Evolutionary conservation across 345 rosid species (phyloP), one percentile per base, ranked within the genome.

Genomic region (Microthlaspi erraticum): DNA sequence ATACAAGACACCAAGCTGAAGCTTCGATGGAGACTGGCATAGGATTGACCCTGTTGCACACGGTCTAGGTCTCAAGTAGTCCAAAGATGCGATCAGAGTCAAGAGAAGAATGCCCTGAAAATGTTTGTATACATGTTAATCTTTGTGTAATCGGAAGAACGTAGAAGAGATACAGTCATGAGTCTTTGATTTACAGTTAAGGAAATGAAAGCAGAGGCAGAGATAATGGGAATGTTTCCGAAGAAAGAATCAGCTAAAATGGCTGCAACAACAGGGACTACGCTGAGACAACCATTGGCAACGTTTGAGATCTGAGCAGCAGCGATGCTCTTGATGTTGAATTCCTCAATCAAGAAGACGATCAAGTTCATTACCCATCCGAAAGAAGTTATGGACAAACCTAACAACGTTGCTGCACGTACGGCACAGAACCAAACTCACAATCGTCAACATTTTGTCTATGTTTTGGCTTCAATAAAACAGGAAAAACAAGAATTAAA

Each of bases 351-450:
- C 41, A 80, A n/a, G 57, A 57, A 77, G 29, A 80, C 83, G 43
- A 75, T 58, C 42, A 84, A 48, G 81, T 80, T 82, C 69, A 80
- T 75, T 4, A 66, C 12, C 77, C 79, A 81, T 36, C 86, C 92
- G 10, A 51, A 65, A 11, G 33, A 59, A 6, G 83, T 78, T 13
- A 85, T 45, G 2, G 74, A 72, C 18, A 81, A 23, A 8, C 86
- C 82, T 37, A 71, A 50, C 11, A 79, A 26, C 0, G 81, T 55
- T 50, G 74, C 90, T 87, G 81, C 46, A 26, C 19, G 81, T 42
- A 26, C 19, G 19, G 12, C 10, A 26, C 20, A 43, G 16, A 46
- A 51, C 37, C 36, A 8, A 4, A 5, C 48, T 6, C 5, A 55
- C 2, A 45, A 26, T 16, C 12, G 23, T 7, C 20, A 48, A 23